Evolutionary conservation across 495 filamentous ascomycete species (phyloP).

Genomic region (Oidiodendron maius): DNA sequence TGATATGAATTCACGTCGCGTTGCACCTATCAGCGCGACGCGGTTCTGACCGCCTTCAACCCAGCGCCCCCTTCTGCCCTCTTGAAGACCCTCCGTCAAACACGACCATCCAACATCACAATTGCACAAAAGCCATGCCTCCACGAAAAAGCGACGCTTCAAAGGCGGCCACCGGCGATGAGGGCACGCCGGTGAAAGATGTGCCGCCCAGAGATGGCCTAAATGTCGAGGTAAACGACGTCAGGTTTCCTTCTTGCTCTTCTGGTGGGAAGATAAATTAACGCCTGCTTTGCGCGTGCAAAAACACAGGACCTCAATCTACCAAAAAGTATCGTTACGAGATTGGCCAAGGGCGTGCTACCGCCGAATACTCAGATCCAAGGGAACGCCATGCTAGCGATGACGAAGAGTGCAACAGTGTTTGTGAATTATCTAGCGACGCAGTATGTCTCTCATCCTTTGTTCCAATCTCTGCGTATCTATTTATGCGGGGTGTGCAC

Average conservation of each 20-base stretch:
- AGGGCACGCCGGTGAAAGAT: conserved; percentile 34
- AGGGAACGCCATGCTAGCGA: conserved; percentile 84
- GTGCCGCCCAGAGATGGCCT: conserved; percentile 11
- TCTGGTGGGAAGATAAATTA: neutral
- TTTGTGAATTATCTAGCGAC: conserved; percentile 87
- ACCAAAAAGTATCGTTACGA: conserved; percentile 87
- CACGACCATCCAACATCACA: neutral
- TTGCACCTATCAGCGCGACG: neutral
- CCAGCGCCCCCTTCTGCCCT: neutral
- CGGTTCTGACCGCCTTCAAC: neutral
- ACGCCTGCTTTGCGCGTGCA: too few species aligned
- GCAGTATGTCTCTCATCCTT: conserved; percentile 51
- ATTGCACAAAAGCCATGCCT: conserved; percentile 14
- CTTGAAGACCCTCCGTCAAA: neutral
- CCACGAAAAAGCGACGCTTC: conserved; percentile 29
- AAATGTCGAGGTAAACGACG: conserved; percentile 22
- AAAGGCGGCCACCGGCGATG: conserved; percentile 16
- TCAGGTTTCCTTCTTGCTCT: neutral
- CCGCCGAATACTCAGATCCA: conserved; percentile 92
- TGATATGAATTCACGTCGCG: too few species aligned
- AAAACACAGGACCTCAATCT: conserved; percentile 87
- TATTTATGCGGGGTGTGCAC: too few species aligned
- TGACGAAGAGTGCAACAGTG: conserved; percentile 89
- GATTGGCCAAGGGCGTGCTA: conserved; percentile 94
- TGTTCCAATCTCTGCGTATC: too few species aligned